Base-by-base conservation (phyloP, 169 alveolate genomes). In the Eimeria sp. region DNA sequence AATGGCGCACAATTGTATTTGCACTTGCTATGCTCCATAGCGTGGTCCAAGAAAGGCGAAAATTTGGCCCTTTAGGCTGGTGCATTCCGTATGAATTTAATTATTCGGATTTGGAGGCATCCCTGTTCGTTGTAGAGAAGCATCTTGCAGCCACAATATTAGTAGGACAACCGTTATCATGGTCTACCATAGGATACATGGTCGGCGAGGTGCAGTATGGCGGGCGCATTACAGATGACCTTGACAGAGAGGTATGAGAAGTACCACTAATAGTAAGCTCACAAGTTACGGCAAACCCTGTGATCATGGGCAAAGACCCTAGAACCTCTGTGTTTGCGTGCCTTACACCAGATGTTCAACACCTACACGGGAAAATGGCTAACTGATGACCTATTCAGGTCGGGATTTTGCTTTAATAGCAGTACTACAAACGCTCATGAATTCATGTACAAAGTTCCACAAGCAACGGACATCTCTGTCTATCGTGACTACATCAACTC, bases 51-150 rank as follows among this genome's bases (percentile, higher is more conserved):
- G 99, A 99, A 98, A 96, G 99, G 95, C 97, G 99, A 91, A 99
- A 99, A 96, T 99, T 98, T 98, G 99, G 99, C 63, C 80, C 83
- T 27, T 78, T 99, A 49, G 99, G 99, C 65, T 99, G 99, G 99
- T 99, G 99, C 97, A 98, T 99, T 65, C 99, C 99, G 51, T 99
- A 99, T 95, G 99, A 99, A 97, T 99, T 98, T 98, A 99, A 99
- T 97, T 98, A 98, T 97, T 98, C 99, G 13, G 99, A 99, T 96
- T 97, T 99, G 73, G 99, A 99, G 96, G 99, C 99, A 18, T 98
- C 99, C 27, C 98, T 99, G 43, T 94, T 97, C 67, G 99, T 98
- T 97, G 97, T 99, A 83, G 99, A 99, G 95, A 98, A 98, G 96
- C 99, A 99, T 96, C 97, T 99, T 76, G 98, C 99, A n/a, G 98